phyloP scores from a whole-genome alignment of 768 basidiomycete species.

The Pleurotus salmoneostramineus region DNA sequence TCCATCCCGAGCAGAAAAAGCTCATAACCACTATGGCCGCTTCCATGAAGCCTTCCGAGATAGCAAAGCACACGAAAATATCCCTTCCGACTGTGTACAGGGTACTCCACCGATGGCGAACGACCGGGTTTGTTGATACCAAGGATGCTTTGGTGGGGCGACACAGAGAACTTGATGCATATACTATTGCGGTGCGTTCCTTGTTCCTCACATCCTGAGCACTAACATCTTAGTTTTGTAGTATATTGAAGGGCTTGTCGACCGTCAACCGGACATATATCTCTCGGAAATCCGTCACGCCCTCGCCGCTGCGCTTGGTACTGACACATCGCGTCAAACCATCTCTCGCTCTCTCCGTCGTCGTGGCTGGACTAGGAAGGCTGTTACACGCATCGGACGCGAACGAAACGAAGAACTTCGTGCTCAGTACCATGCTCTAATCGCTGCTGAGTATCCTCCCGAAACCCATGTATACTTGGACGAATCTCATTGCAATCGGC shows the following conservation, averaged over 20 bases:
- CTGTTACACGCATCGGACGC: conserved; percentile 12
- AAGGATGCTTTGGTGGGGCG: no score
- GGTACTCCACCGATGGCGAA: no score
- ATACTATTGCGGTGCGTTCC: no score
- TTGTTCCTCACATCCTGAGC: no score
- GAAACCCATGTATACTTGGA: conserved; percentile 30
- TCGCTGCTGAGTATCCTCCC: conserved; percentile 13
- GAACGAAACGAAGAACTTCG: conserved; percentile 13
- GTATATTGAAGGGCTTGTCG: background rate
- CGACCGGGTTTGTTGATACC: no score
- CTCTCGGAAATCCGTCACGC: conserved; percentile 10
- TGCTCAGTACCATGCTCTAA: conserved; percentile 8
- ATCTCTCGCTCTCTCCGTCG: conserved; percentile 15
- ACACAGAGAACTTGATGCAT: no score
- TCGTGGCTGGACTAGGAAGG: conserved; percentile 18
- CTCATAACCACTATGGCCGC: no score
- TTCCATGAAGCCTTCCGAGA: no score
- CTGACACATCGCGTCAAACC: conserved; percentile 6
- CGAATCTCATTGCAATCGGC: conserved; percentile 26
- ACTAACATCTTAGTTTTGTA: no score
- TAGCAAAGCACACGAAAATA: no score
- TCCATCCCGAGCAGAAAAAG: no score
- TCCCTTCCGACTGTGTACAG: no score
- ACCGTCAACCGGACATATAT: background rate
- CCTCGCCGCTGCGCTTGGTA: conserved; percentile 7